Base-by-base conservation (phyloP, 2,329 filamentous ascomycete genomes). In the Didymosphaeria variabile region DNA sequence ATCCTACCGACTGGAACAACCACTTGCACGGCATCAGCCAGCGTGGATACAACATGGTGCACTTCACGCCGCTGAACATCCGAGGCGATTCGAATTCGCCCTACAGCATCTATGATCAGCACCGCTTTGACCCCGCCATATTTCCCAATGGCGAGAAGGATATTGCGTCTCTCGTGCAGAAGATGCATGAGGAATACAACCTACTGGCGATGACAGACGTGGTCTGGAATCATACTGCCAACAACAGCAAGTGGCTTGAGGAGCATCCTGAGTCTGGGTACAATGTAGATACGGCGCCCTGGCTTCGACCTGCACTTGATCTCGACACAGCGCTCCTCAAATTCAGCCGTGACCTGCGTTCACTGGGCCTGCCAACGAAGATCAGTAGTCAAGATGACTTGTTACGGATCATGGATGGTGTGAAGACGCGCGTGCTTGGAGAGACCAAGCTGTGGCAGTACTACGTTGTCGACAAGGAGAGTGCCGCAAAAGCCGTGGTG, bases 31-130 rank as follows among this genome's bases (percentile, higher is more conserved):
- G 95, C 31, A 97, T 99, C 76, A 91, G 92, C 76, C 88, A 91
- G 72, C 87, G 95, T 63, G 94, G 94, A 49, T 99, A 99, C 85
- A 99, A 99, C 81, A 97, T 98, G 93, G 89, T 99, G 62, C 95
- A 99, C 79, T 99, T 99, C 78, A 97, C 95, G 1, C 95, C 95
- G 10, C 83, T 99, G 67, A 95, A 97, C 84, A 85, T 91, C 60
- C 89, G 95, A 61, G 95, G 95, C 59, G 86, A 84, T 47, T 99
- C 95, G 55, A 97, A 99, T 76, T 99, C 95, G 1, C 95, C 95
- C 0, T 99, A 98, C 83, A 99, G 95, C 78, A 87, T 99, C 71
- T 97, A 91, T 77, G 92, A 99, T 72, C 96, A 99, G 81, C 85
- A 96, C 23, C 85, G 85, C 47, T 99, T 96, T 84, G 96, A 99